Evolutionary conservation across 2,329 filamentous ascomycete genomes (phyloP).

Genomic region (Neofusicoccum umdonicola): DNA sequence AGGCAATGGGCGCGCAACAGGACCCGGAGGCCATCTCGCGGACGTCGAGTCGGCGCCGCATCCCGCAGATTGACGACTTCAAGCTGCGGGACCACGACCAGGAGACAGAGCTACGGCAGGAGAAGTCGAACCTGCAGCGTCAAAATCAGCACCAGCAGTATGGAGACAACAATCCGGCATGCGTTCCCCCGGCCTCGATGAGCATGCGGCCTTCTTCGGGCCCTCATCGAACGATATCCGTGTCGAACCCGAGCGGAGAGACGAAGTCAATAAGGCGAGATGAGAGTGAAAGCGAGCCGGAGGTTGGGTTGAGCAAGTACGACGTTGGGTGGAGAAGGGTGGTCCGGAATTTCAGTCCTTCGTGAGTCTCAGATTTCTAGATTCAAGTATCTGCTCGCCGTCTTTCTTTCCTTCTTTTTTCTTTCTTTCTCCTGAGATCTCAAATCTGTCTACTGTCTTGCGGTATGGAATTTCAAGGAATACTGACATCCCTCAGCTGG

Average conservation of each 20-base stretch:
- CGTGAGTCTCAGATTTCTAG: conserved; percentile 11
- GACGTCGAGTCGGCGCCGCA: conserved; percentile 10
- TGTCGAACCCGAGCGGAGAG: neutral
- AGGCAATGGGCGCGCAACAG: conserved; percentile 1
- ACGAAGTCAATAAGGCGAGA: neutral
- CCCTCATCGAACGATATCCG: neutral
- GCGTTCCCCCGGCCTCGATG: conserved; percentile 9
- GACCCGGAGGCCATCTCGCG: conserved; percentile 4
- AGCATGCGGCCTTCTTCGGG: neutral
- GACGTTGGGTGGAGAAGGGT: conserved; percentile 31
- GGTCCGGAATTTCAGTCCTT: conserved; percentile 37
- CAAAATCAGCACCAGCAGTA: neutral
- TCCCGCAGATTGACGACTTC: neutral
- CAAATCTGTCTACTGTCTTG: neutral
- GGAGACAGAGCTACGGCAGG: neutral
- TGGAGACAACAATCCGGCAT: conserved; percentile 4
- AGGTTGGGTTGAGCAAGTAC: neutral
- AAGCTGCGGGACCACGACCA: neutral
- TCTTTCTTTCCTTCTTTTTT: neutral
- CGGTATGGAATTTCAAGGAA: neutral
- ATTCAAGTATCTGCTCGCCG: neutral
- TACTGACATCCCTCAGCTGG: conserved; percentile 7
- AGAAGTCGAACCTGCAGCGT: neutral
- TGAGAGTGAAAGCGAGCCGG: neutral
- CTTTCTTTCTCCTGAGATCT: too few species aligned